Base-by-base conservation (phyloP, 1,284 basidiomycete species). In the Papiliotrema laurentii region DNA sequence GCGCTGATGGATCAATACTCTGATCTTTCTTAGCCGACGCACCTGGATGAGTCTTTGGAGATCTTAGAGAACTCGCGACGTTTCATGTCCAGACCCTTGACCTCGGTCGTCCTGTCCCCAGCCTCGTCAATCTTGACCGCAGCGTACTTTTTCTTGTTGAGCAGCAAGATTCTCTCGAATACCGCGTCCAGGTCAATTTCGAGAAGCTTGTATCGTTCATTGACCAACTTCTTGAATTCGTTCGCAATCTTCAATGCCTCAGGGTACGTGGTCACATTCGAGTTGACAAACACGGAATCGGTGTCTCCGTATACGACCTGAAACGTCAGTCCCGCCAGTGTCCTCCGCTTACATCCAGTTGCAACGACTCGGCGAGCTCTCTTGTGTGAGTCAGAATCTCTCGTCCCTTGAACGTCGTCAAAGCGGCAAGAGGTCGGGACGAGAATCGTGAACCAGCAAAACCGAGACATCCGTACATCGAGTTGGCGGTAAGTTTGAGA, bases 111-210 rank as follows among this genome's bases (percentile, higher is more conserved):
- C 7, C 85, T 87, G 49, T 82, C 79, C 1, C 80, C 80, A 14
- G 80, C 82, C 58, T 90, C 87, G 61, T 89, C 89, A 34, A 94
- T 84, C 74, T 97, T 96, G 68, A 97, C 79, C 0, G 96, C 96
- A 0, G 96, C 96, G 62, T 99, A 99, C 75, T 98, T 98, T 78
- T 98, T 99, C 82, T 98, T 99, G 68, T 98, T 94, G 45, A 99
- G 76, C 18, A 99, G 80, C 1, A 99, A 75, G 55, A 99, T 80
- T 2, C 96, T 83, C 66, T 94, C 84, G 76, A 98, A 99, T 24
- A 97, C 83, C 6, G 87, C 86, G 63, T 99, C 96, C 27, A 97
- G 81, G 68, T 98, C 96, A 55, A 98, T 99, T 71, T 99, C 96
- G 35, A 99, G 84, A 41, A 97, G 80, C 62, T 83, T 87, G 76